Base-by-base conservation (phyloP, 225 moss, liverwort and hornwort species). In the Marchantia paleacea region DNA sequence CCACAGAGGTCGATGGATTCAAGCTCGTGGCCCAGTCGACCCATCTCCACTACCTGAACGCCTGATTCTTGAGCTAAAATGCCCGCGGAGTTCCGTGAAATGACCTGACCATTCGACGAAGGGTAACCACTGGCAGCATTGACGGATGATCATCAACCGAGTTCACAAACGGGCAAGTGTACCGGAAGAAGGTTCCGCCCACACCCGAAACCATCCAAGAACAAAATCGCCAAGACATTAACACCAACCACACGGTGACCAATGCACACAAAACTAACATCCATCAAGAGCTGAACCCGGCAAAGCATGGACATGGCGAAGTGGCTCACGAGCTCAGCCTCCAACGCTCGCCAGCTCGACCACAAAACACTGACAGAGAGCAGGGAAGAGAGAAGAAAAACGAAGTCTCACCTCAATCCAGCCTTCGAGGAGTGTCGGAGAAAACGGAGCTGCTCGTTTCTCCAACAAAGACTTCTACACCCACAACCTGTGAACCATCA, bases 391-490 rank as follows among this genome's bases (percentile, higher is more conserved):
- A 39, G 50, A 14, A 39, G 10, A 19, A 2, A 69, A 12, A 3
- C 58, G 58, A 19, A 51, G 72, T 48, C 52, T 65, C 51, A 78
- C 78, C 78, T 78, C 78, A 52, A 75, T 78, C 78, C 77, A 64
- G 64, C 47, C 48, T 64, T 63, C 50, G 24, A 20, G 26, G 49
- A 11, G 3, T 65, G 64, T 63, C 78, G 49, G 65, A 65, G 61
- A 31, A 9, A 26, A 58, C 75, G 10, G 30, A 7, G 25, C 57
- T 47, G 69, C 50, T 64, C 50, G 65, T 28, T 50, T 22, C 48
- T 66, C 47, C 49, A 24, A 49, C 64, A 52, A 65, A 49, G 64
- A 58, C 26, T 51, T 50, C 47, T 78, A 51, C 25, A 51, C 48
- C 25, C 63, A 26, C 64, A 39, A 5, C 39, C 78, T 66, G 49